phyloP scores from a whole-genome alignment of 192 early-diverging fungal genomes.

The Entomortierella parvispora region DNA sequence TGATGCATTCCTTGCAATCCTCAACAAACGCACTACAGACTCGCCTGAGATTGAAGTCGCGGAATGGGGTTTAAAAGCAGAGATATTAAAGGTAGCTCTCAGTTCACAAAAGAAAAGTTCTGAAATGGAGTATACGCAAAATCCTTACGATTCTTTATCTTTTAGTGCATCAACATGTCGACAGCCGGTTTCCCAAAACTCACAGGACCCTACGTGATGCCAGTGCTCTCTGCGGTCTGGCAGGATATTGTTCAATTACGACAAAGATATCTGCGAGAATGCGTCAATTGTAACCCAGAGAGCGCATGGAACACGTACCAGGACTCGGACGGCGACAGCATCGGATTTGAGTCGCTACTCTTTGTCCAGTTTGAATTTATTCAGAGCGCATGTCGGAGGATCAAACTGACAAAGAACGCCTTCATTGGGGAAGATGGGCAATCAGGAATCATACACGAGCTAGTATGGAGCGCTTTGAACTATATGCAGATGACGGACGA shows the following conservation, averaged over 20 bases:
- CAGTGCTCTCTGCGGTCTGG: constrained; percentile 74
- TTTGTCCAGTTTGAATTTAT: constrained; percentile 75
- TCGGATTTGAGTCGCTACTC: constrained; percentile 68
- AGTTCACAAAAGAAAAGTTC: neutral
- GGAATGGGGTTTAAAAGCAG: constrained; percentile 70
- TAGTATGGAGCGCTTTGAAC: constrained; percentile 63
- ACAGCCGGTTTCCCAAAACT: constrained; percentile 70
- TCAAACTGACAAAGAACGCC: constrained; percentile 57
- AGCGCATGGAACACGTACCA: constrained; percentile 50
- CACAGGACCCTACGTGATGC: constrained; percentile 51
- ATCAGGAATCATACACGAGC: constrained; percentile 59
- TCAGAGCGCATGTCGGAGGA: constrained; percentile 52
- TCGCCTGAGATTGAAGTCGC: constrained; percentile 58
- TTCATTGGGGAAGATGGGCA: constrained; percentile 55
- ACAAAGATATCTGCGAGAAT: constrained; percentile 51
- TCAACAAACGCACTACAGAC: constrained; percentile 62
- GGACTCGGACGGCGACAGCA: constrained; percentile 74
- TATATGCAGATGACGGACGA: constrained; percentile 85
- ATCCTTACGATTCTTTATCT: neutral
- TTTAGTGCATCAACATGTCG: constrained; percentile 66
- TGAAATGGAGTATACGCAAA: neutral
- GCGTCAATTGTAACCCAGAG: constrained; percentile 5
- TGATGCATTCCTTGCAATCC: constrained; percentile 66
- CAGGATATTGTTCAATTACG: constrained; percentile 66
- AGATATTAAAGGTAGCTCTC: constrained; percentile 68